A percentile compares a stretch with the other conserved stretches of the same genome.
Evolutionary conservation across 345 rosid genomes (phyloP).

Genomic region (Trapa incisa): DNA sequence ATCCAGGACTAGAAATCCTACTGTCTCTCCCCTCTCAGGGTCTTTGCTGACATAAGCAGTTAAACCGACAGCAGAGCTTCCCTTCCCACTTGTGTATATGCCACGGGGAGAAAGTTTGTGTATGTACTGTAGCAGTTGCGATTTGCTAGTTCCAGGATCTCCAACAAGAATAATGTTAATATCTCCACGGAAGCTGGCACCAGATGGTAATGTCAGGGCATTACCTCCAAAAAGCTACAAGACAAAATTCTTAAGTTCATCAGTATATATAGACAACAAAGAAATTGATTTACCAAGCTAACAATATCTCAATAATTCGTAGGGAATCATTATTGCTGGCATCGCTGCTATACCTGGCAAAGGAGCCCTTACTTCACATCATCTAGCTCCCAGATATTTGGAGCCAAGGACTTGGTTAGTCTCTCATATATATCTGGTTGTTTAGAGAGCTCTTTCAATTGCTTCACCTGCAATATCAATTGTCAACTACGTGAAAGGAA

Average conservation of each 20-base stretch:
- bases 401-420: conserved; percentile 79
- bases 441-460: conserved; percentile 53
- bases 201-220: conserved; percentile 69
- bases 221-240: conserved; percentile 88
- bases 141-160: conserved; percentile 99
- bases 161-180: conserved; percentile 93
- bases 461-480: conserved; percentile 38
- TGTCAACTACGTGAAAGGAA: not conserved
- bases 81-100: conserved; percentile 91
- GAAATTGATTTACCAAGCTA: not conserved
- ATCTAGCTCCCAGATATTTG: conserved; percentile 91
- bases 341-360: conserved; percentile 48
- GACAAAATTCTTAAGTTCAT: conserved; percentile 1
- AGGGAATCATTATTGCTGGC: not conserved
- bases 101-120: conserved; percentile 96
- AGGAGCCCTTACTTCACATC: conserved; percentile 91
- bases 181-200: conserved; percentile 96
- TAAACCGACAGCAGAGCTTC: conserved; percentile 98
- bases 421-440: conserved; percentile 76
- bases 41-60: conserved; percentile 95
- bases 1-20: conserved; percentile 17
- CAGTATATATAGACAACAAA: not conserved
- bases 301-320: not conserved
- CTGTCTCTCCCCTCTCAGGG: conserved; percentile 99
- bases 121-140: conserved; percentile 90